These are phyloP conservation scores for Kondoa malvinella DNA, from an alignment of 768 basidiomycete genomes.

Conservation along the genomic window DNA sequence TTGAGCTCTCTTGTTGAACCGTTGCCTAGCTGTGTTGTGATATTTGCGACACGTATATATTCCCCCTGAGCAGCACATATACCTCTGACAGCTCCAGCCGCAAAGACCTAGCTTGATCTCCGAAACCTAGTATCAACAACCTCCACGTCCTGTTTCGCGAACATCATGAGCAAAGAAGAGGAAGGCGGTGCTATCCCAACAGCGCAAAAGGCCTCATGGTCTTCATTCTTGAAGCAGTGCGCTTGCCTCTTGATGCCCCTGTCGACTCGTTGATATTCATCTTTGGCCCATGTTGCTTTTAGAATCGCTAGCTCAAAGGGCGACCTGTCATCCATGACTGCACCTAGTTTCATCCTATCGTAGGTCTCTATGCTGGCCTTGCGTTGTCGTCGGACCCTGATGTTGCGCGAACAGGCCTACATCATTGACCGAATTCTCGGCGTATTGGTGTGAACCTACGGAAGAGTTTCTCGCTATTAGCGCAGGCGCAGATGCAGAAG, in stretches of 20 bases:
- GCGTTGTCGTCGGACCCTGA: conserved; percentile 44
- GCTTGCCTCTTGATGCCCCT: conserved; percentile 2
- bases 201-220: conserved; percentile 19
- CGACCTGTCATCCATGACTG: conserved; percentile 33
- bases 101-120: no score
- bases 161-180: conserved; percentile 14
- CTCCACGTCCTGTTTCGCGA: background rate
- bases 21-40: no score
- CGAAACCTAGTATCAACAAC: no score
- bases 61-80: no score
- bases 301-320: conserved; percentile 22
- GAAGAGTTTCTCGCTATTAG: conserved; percentile 74
- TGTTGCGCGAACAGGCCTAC: background rate
- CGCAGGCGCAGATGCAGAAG: conserved; percentile 54
- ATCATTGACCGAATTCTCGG: conserved; percentile 16
- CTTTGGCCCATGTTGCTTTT: background rate
- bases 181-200: conserved; percentile 14
- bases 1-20: no score
- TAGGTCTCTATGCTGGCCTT: conserved; percentile 82
- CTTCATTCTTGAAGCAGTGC: conserved; percentile 15
- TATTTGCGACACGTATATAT: no score
- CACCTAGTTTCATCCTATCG: conserved; percentile 61
- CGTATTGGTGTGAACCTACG: conserved; percentile 83
- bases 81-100: no score
- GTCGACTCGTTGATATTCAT: background rate